Base-by-base conservation (phyloP, 805 yeast genomes). In the Starmera caribaea region DNA sequence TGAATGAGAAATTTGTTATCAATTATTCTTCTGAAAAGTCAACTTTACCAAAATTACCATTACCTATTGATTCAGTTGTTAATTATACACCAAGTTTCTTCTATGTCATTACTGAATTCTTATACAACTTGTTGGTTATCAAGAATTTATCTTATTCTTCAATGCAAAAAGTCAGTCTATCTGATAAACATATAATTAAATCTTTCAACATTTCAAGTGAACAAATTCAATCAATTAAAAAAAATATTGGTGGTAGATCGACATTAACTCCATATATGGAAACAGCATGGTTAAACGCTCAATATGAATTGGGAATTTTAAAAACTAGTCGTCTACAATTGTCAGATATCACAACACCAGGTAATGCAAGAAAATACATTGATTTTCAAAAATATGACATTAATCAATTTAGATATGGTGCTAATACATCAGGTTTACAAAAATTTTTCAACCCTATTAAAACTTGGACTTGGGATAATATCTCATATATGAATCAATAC, bases 181-280 rank as follows among this genome's bases (percentile, higher is more conserved):
- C 38, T 1, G 45, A 51, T 13, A 33, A 27, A 1, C 46, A 43
- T 35, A 17, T 38, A 0, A 49, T 48, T 36, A 40, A 38, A 12
- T 13, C 36, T 13, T 24, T 48, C 30, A 41, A 48, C 8, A 12
- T 35, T 10, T 4, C 35, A 41, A 45, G 6, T 40, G 48, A 15
- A 12, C 36, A 3, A 12, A 15, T 10, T 16, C 8, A 8, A n/a
- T 1, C 13, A 45, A 30, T 9, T 2, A 21, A 16, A 6, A 26
- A 8, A 27, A n/a, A 43, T n/a, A 38, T 36, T 16, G n/a, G 15
- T 5, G 9, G 36, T 2, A 37, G 35, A 5, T 10, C 41, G 6
- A 51, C 54, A 12, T 6, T 51, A 14, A 41, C 53, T 3, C 54
- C 55, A 15, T 48, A 31, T 30, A 21, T 51, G 10, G 42, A 41